Conservation (phyloP, 2,329 filamentous ascomycete genomes). For the Arthrobotrys sphaeroides region DNA sequence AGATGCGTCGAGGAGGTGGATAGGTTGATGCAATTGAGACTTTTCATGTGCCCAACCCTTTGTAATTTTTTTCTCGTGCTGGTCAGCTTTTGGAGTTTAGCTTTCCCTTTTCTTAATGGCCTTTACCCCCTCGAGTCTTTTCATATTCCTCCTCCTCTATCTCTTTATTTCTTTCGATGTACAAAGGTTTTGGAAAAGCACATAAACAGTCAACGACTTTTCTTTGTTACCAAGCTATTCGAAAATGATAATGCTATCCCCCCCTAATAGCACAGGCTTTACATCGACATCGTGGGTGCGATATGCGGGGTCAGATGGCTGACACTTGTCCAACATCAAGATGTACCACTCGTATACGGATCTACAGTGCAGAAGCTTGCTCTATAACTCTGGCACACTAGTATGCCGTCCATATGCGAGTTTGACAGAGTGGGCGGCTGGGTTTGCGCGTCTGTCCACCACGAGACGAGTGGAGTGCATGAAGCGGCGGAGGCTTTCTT, state of each 20-base stretch:
- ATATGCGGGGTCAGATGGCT: not conserved
- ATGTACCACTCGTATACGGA: not conserved
- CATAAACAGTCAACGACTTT: constrained; percentile 12
- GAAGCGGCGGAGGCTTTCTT: constrained; percentile 28
- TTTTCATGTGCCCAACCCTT: constrained; percentile 22
- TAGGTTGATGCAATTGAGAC: constrained; percentile 16
- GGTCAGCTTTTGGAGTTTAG: constrained; percentile 47
- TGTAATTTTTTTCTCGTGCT: constrained; percentile 8
- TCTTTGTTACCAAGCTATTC: constrained; percentile 8
- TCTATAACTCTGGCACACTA: too few species aligned
- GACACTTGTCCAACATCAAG: not conserved
- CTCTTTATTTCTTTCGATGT: constrained; percentile 10
- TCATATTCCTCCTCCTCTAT: not conserved
- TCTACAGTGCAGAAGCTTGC: too few species aligned
- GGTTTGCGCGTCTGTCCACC: constrained; percentile 5
- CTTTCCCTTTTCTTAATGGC: constrained; percentile 13
- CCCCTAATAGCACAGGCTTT: not conserved
- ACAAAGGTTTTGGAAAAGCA: constrained; percentile 30
- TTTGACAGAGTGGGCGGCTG: constrained; percentile 10
- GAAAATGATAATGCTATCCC: constrained; percentile 13
- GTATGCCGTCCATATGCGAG: not conserved
- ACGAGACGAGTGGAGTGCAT: constrained; percentile 15
- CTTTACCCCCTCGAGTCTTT: constrained; percentile 6
- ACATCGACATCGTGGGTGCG: not conserved
- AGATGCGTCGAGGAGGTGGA: constrained; percentile 8